Conservation (phyloP, 192 early-diverging fungal genomes). For the Backusella parvicylindrica region DNA sequence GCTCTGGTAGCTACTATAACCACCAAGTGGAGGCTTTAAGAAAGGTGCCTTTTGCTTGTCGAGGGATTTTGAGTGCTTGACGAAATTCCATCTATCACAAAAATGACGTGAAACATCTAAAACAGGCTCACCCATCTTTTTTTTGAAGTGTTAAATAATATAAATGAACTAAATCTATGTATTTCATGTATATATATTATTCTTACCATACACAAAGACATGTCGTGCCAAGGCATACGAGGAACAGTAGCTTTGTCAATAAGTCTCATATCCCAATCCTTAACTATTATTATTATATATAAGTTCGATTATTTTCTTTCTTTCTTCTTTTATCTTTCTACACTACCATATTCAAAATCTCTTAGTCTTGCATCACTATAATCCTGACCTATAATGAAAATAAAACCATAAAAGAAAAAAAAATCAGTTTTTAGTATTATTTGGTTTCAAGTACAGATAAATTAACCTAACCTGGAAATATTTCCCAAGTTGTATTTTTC, state of each 20-base stretch:
- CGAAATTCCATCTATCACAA: conserved; percentile 84
- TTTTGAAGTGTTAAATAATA: no score
- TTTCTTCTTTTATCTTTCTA: not conserved
- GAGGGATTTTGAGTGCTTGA: conserved; percentile 64
- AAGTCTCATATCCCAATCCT: conserved; percentile 39
- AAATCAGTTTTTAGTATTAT: not conserved
- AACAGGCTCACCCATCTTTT: conserved; percentile 62
- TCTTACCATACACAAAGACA: conserved; percentile 64
- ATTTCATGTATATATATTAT: no score
- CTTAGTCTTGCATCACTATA: conserved; percentile 81
- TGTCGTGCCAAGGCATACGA: conserved; percentile 90
- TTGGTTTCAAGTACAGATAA: not conserved
- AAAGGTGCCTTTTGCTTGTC: conserved; percentile 57
- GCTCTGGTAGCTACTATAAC: conserved; percentile 8
- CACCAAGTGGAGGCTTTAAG: conserved; percentile 50
- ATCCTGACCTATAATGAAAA: conserved; percentile 58
- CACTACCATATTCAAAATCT: conserved; percentile 51
- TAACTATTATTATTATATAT: conserved; percentile 30
- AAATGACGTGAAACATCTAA: conserved; percentile 80
- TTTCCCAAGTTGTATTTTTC: conserved; percentile 31
- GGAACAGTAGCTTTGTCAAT: conserved; percentile 43
- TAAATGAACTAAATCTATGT: no score
- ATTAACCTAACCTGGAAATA: conserved; percentile 37
- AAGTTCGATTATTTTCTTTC: not conserved
- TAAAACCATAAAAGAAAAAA: not conserved